Conservation (phyloP, 2,329 filamentous ascomycete species). For the Colletotrichum sp. region DNA sequence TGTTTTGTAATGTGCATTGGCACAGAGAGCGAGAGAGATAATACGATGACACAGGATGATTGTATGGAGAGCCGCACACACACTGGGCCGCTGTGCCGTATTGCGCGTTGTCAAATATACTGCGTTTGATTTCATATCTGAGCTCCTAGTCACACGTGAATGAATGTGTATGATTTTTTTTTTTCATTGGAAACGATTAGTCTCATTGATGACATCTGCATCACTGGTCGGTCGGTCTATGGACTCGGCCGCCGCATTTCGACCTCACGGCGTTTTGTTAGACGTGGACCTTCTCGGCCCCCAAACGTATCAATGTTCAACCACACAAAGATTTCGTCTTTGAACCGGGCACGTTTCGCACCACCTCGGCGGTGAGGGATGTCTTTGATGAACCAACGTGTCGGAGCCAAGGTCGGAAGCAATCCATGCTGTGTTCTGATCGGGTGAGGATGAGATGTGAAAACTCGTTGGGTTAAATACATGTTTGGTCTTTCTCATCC, state of each 20-base stretch:
- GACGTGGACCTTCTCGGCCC: not conserved
- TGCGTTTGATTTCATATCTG: constrained; percentile 1
- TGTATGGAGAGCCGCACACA: constrained; percentile 8
- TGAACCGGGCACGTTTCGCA: not conserved
- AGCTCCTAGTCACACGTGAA: not conserved
- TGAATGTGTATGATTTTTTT: not conserved
- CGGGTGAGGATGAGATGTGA: not conserved
- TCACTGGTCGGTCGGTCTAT: not conserved
- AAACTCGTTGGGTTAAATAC: not conserved
- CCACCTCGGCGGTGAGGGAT: not conserved
- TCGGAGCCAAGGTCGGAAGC: not conserved
- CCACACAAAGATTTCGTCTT: not conserved
- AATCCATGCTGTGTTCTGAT: not conserved
- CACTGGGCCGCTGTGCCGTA: not conserved
- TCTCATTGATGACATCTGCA: not conserved
- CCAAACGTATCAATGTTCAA: not conserved
- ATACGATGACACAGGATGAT: constrained; percentile 2
- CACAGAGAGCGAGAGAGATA: not conserved
- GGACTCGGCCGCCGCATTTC: not conserved
- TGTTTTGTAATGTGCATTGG: not conserved
- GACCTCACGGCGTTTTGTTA: not conserved
- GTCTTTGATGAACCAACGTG: not conserved
- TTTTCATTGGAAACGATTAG: not conserved
- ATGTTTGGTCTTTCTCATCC: not conserved
- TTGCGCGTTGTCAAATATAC: constrained; percentile 16